Conservation (phyloP, 2,329 filamentous ascomycete genomes). For the Trichoderma simmonsii region DNA sequence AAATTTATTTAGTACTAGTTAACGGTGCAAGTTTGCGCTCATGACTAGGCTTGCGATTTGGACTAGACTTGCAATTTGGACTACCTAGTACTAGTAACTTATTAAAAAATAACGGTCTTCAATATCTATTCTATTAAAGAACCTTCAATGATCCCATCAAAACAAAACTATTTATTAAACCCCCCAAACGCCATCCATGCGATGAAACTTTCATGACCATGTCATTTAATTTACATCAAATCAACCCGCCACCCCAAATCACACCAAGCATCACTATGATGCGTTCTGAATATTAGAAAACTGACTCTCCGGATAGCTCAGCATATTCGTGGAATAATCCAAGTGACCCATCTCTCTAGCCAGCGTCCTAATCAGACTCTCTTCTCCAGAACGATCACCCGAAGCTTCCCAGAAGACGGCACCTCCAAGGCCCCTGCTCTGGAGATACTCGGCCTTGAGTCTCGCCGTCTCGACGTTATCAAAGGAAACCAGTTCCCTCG, state of each 20-base stretch:
- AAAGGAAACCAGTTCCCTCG: conserved; percentile 66
- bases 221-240: neutral
- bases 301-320: conserved; percentile 54
- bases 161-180: neutral
- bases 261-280: conserved; percentile 23
- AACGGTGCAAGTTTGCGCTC: no score
- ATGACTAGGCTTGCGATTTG: no score
- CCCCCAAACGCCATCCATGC: neutral
- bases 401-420: conserved; percentile 84
- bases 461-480: conserved; percentile 58
- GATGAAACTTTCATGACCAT: neutral
- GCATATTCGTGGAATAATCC: conserved; percentile 50
- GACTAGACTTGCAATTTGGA: no score
- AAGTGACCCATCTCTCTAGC: conserved; percentile 46
- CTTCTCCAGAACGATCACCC: conserved; percentile 53
- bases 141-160: neutral
- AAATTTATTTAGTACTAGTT: no score
- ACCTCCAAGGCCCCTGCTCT: conserved; percentile 61
- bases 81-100: no score
- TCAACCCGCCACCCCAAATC: neutral
- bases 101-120: no score
- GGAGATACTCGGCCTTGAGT: conserved; percentile 64
- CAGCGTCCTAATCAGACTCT: conserved; percentile 58
- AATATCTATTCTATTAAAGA: neutral
- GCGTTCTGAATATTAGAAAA: conserved; percentile 56